Percentiles rank a stretch among this genome's conserved stretches.
These are phyloP conservation scores for Aureobasidium sp. DNA, from an alignment of 2,329 filamentous ascomycete genomes.

Conservation along the genomic window DNA sequence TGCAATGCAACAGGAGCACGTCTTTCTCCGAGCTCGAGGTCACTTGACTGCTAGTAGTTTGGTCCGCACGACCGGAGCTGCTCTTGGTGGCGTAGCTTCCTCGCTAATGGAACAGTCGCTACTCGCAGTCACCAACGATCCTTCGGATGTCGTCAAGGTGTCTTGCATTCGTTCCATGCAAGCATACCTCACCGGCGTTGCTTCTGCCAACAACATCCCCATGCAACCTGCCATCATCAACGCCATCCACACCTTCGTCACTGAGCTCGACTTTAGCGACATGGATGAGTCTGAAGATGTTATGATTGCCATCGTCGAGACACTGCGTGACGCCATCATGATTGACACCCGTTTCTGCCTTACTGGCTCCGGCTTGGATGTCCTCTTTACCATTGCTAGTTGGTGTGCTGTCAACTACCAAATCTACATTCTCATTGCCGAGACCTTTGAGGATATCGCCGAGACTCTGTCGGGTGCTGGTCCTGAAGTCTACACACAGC, in stretches of 20 bases:
- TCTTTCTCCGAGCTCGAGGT: slow-evolving; percentile 75
- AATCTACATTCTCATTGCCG: slow-evolving; percentile 74
- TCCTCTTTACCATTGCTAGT: slow-evolving; percentile 82
- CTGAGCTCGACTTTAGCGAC: slow-evolving; percentile 70
- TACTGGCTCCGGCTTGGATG: slow-evolving; percentile 65
- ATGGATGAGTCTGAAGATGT: slow-evolving; percentile 85
- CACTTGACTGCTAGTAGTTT: slow-evolving; percentile 79
- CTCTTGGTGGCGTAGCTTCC: slow-evolving; percentile 46
- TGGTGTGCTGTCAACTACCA: slow-evolving; percentile 87
- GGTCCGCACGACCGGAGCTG: slow-evolving; percentile 55
- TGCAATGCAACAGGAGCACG: slow-evolving; percentile 61
- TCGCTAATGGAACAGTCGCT: slow-evolving; percentile 64
- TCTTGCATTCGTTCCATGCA: slow-evolving; percentile 84
- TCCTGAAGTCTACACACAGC: slow-evolving; percentile 59
- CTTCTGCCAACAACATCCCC: slow-evolving; percentile 40
- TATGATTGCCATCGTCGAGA: slow-evolving; percentile 80
- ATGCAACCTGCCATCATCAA: slow-evolving; percentile 54
- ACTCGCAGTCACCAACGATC: slow-evolving; percentile 63
- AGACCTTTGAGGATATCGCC: slow-evolving; percentile 86
- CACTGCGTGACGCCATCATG: slow-evolving; percentile 71
- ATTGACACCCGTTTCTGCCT: slow-evolving; percentile 69
- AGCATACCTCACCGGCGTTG: slow-evolving; percentile 49
- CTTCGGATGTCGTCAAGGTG: slow-evolving; percentile 83
- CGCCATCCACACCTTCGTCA: slow-evolving; percentile 63
- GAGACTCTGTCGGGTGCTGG: slow-evolving; percentile 55